Conservation (phyloP, 495 filamentous ascomycete genomes). For the Podospora australis region DNA sequence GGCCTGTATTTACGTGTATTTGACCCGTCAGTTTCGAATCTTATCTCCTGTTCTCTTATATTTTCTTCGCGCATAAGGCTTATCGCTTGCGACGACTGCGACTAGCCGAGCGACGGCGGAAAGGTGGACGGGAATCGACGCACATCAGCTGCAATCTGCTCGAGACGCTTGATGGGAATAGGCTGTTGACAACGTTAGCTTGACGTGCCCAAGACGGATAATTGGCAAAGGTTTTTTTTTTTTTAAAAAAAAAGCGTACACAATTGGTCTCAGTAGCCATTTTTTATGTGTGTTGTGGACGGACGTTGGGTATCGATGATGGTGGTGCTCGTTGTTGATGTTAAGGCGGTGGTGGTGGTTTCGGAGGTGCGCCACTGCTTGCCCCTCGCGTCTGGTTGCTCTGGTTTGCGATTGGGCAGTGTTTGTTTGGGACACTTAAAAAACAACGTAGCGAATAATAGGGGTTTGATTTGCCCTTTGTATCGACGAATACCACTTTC, state of each 20-base stretch:
- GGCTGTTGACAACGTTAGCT: conserved; percentile 47
- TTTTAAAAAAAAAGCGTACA: conserved; percentile 12
- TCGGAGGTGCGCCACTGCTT: background rate
- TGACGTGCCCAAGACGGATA: background rate
- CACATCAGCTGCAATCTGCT: conserved; percentile 79
- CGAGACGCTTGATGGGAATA: conserved; percentile 65
- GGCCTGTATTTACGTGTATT: too few relatives aligned
- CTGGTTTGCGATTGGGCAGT: too few relatives aligned
- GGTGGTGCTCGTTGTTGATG: background rate
- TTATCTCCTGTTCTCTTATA: too few relatives aligned
- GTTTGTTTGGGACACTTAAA: background rate
- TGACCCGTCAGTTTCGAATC: background rate
- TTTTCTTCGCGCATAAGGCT: too few relatives aligned
- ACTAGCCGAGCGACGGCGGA: too few relatives aligned
- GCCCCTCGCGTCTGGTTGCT: too few relatives aligned
- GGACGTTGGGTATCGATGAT: conserved; percentile 1
- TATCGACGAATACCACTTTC: too few relatives aligned
- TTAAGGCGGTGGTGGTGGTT: background rate
- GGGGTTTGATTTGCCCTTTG: too few relatives aligned
- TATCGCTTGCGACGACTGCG: too few relatives aligned
- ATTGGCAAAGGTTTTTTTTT: background rate
- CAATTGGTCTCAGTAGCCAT: conserved; percentile 28
- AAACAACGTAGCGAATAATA: background rate
- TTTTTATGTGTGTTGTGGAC: conserved; percentile 1
- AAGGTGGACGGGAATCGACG: conserved; percentile 33